Conservation (phyloP, 2,329 filamentous ascomycete species). For the Aspergillus pseudotamarii region DNA sequence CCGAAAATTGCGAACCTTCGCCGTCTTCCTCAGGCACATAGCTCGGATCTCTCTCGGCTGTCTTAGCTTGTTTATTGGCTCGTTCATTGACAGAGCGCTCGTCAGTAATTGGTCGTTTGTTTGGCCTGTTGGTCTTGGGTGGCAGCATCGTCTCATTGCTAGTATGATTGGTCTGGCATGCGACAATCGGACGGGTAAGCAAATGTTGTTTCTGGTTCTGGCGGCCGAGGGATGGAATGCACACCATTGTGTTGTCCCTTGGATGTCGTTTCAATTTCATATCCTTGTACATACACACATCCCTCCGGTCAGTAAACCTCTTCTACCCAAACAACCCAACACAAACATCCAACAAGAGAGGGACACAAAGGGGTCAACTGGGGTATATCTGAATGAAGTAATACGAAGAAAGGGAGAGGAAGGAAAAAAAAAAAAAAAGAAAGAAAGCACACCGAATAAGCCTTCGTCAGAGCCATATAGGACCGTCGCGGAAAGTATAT, state of each 20-base stretch:
- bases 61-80: background rate
- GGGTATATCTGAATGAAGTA: background rate
- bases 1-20: background rate
- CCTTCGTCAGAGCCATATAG: background rate
- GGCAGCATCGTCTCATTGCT: background rate
- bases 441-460: background rate
- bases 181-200: background rate
- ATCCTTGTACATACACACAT: background rate
- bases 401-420: background rate
- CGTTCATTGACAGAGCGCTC: background rate
- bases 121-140: background rate
- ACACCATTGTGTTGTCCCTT: background rate
- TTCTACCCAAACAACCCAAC: background rate
- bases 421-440: background rate
- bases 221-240: background rate
- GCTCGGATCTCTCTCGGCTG: background rate
- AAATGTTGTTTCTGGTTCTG: background rate
- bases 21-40: background rate
- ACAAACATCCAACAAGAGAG: background rate
- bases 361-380: background rate
- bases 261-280: background rate
- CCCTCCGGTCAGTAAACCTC: background rate
- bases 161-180: background rate
- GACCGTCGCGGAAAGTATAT: background rate
- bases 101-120: background rate